Base-by-base conservation (phyloP, 495 filamentous ascomycete species). In the Penicillium dipodomyicola region DNA sequence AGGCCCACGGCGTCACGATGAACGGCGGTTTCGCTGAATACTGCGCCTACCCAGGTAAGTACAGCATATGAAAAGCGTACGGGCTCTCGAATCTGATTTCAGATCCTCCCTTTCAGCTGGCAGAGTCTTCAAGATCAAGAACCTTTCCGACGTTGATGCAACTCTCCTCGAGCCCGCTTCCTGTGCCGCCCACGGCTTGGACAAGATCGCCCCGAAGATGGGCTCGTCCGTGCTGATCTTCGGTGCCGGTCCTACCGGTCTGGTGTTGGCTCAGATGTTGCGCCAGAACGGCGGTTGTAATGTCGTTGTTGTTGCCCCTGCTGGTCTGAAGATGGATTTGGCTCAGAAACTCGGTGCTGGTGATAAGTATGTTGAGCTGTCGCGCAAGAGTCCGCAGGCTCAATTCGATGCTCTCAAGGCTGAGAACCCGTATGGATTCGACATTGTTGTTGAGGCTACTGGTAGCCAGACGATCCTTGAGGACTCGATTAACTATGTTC, bases 21-120 rank as follows among this genome's bases (percentile, higher is more conserved):
- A 80, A 86, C 46, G 87, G 87, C 48, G 86, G 86, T 19, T 88
- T 89, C 59, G 87, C 86, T 42, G 86, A 88, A 64, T 90, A 87
- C 77, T 83, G 78, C 48, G 70, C 72, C 15, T 79, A 77, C 58
- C 69, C 66, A 30, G 70, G 71, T 74, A 62, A 46, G 67, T 50
- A 25, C 6, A 37, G 4, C 12, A 2, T 19, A 23, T 23, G 10
- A 44, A 10, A 27, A 17, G 12, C 19, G 17, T 25, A 22, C 0
- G 12, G 15, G 15, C 22, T 7, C 3, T 4, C 30, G n/a, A 54
- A 20, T n/a, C 42, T 54, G 22, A 54, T 15, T 4, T 8, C 4
- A 4, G 17, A 5, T 22, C 22, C 2, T 22, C 14, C 19, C 9
- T 17, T 43, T 14, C 22, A 58, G 84, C 84, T 50, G 81, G 81